Percentiles rank a stretch among this genome's conserved stretches.
phyloP scores from a whole-genome alignment of 2,329 filamentous ascomycete genomes.

The Fusarium redolens region DNA sequence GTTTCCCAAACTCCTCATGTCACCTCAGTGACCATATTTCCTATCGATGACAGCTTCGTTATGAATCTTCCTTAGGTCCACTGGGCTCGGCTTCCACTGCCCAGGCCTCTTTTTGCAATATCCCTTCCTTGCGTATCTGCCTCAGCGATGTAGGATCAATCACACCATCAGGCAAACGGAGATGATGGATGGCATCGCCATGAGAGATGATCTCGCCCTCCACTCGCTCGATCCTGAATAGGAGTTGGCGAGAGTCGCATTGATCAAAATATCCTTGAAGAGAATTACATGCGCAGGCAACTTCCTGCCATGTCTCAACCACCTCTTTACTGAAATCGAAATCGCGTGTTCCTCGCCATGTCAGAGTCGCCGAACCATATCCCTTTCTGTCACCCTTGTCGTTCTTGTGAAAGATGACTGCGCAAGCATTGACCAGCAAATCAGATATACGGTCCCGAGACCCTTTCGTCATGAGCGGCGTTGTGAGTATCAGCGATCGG shows the following conservation, averaged over 20 bases:
- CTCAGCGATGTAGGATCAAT: constrained; percentile 1
- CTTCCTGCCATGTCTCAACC: neutral
- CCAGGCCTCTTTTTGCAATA: neutral
- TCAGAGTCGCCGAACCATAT: neutral
- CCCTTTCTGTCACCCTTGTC: neutral
- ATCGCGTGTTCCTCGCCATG: constrained; percentile 1
- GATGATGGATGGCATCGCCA: constrained; percentile 12
- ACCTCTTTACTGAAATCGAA: neutral
- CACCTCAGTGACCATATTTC: neutral
- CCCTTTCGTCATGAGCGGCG: neutral
- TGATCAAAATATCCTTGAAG: neutral
- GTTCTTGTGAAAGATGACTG: neutral
- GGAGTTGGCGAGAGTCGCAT: neutral
- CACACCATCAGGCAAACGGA: neutral
- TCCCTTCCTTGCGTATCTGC: constrained; percentile 6
- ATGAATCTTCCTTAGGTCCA: neutral
- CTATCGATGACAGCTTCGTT: neutral
- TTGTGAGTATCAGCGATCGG: neutral
- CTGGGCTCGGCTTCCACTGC: neutral
- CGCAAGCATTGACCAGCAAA: neutral
- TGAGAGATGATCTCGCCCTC: neutral
- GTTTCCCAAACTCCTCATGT: neutral
- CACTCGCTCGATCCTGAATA: neutral
- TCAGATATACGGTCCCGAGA: neutral
- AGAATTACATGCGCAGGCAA: neutral